Conservation (phyloP, 371 early-diverging fungal species). For the Circinella minor region DNA sequence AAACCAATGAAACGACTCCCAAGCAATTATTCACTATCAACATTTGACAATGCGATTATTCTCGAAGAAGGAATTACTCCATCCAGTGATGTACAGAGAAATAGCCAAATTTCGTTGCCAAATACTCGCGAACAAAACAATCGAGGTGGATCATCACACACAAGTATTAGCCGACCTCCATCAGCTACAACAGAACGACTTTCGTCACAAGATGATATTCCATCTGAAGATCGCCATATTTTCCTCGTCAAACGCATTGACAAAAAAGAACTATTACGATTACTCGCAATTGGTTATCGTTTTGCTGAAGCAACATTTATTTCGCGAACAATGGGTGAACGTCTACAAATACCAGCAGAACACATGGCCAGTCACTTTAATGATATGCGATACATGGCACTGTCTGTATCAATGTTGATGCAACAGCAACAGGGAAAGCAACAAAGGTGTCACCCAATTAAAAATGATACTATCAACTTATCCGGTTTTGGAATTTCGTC, state of each 20-base stretch:
- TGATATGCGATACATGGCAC: constrained; percentile 39
- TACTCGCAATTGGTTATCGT: constrained; percentile 41
- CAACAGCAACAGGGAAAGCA: background rate
- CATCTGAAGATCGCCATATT: constrained; percentile 37
- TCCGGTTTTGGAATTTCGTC: background rate
- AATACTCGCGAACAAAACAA: background rate
- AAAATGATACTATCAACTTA: background rate
- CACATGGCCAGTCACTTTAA: constrained; percentile 37
- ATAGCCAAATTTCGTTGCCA: background rate
- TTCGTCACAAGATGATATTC: constrained; percentile 3
- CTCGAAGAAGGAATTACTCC: constrained; percentile 6
- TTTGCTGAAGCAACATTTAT: constrained; percentile 49
- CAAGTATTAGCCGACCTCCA: constrained; percentile 1
- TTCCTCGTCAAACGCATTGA: constrained; percentile 38
- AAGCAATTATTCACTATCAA: background rate
- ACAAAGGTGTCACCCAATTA: background rate
- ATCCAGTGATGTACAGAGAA: background rate
- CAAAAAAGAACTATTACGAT: constrained; percentile 27
- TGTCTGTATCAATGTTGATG: constrained; percentile 10
- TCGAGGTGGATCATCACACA: background rate
- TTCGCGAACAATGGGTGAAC: constrained; percentile 41
- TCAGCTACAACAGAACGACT: constrained; percentile 8
- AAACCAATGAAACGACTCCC: background rate
- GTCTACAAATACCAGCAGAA: constrained; percentile 40
- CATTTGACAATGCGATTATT: constrained; percentile 8